These are phyloP conservation scores for Phytophthora litchii DNA, from an alignment of 352 stramenopile genomes.

Conservation along the genomic window DNA sequence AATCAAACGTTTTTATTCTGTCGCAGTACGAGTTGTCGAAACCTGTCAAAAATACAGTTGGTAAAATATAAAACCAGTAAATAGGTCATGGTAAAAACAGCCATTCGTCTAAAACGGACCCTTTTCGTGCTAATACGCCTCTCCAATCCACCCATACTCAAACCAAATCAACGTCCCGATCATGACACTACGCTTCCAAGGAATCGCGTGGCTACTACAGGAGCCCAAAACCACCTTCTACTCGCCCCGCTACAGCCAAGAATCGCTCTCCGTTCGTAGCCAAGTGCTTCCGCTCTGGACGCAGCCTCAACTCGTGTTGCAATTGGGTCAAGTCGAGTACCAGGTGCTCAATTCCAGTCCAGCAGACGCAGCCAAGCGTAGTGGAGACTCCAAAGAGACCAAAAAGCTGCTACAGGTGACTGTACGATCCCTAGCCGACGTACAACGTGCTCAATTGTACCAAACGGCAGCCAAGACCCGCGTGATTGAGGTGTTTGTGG, in stretches of 20 bases:
- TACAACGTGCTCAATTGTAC: slow-evolving; percentile 43
- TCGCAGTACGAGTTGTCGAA: no score
- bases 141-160: no score
- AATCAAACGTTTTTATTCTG: no score
- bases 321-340: slow-evolving; percentile 27
- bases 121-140: no score
- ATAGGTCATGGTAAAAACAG: no score
- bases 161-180: no score
- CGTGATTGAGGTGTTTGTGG: slow-evolving; percentile 49
- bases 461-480: slow-evolving; percentile 47
- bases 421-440: slow-evolving; percentile 48
- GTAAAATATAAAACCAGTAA: no score
- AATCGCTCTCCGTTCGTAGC: slow-evolving; percentile 21
- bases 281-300: slow-evolving; percentile 43
- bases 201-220: slow-evolving; percentile 39
- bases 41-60: no score
- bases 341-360: slow-evolving; percentile 29
- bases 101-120: no score
- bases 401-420: slow-evolving; percentile 44
- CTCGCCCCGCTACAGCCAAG: slow-evolving; percentile 40
- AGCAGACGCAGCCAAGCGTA: slow-evolving; percentile 20
- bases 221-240: slow-evolving; percentile 46
- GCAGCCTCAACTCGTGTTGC: slow-evolving; percentile 39
- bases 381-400: slow-evolving; percentile 28
- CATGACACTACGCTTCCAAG: slow-evolving; percentile 30